Evolutionary conservation across 2,329 filamentous ascomycete genomes (phyloP), one percentile per base, ranked within the genome.

Genomic region (Cladophialophora yegresii): DNA sequence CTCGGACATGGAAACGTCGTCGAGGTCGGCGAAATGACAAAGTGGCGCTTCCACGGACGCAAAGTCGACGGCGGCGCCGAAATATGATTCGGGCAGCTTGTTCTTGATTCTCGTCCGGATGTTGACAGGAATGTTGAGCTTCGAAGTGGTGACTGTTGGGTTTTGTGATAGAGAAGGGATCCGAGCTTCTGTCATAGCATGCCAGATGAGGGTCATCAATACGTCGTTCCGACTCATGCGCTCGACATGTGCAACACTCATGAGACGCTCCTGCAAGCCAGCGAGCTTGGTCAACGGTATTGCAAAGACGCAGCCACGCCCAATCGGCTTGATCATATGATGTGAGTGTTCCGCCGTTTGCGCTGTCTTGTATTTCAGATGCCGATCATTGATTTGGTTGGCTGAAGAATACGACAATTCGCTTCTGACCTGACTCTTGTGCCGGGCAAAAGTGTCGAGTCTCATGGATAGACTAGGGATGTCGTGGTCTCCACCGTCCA

Each of bases 11-110:
- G 69, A 43, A n/a, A 69, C 55, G 13, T 22, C 45, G 53, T 54
- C 54, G 10, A 16, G 33, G 2, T 65, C 62, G 13, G 77, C 70
- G 26, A 75, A 71, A 49, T 74, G 69, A 7, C 69, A 62, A 53
- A 75, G 64, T 30, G 66, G 62, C 20, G 68, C 45, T 50, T 68
- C 56, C 5, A 74, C 71, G 6, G 72, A 71, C 1, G 77, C 71
- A 63, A 75, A 79, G 49, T 76, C 77, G 10, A 79, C 71, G 61
- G 77, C 78, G 60, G 77, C 78, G 6, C 77, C 78, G 26, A 79
- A 69, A 0, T 76, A 77, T 1, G 72, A 70, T 1, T 74, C 73
- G 57, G 78, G 74, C 2, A 79, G 69, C 0, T 70, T 72, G 20
- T 74, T 75, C 51, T 73, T 70, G 3, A 77, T 75, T 7, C 75